A percentile compares a stretch with the other conserved stretches of the same genome.
Conservation (phyloP, 306 rosid species). For the Fagus crenata region DNA sequence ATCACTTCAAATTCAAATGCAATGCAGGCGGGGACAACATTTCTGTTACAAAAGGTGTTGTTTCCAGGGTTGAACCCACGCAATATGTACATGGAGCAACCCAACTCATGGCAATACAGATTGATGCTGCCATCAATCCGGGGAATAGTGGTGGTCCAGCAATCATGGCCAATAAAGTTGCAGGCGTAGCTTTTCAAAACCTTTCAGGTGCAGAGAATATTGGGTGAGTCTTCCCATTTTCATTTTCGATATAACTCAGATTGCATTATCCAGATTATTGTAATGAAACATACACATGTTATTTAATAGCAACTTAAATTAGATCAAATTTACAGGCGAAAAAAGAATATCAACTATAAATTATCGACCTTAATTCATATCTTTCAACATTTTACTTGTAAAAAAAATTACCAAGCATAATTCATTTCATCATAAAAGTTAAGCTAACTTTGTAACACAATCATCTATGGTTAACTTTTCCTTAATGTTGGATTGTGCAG, state of each 20-base stretch:
- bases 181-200: conserved; percentile 94
- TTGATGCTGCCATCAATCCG: conserved; percentile 94
- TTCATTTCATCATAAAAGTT: background rate
- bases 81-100: conserved; percentile 91
- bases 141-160: conserved; percentile 99
- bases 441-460: background rate
- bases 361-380: background rate
- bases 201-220: conserved; percentile 96
- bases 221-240: conserved; percentile 49
- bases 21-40: conserved; percentile 84
- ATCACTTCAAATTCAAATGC: background rate
- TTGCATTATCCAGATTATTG: too few species aligned
- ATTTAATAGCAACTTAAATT: background rate
- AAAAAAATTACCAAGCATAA: background rate
- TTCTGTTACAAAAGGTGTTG: conserved; percentile 90
- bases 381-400: too few species aligned
- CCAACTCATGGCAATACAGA: conserved; percentile 88
- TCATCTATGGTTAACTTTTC: background rate
- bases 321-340: background rate
- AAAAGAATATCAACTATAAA: background rate
- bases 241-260: background rate
- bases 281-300: background rate
- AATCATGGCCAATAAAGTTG: conserved; percentile 78
- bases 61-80: conserved; percentile 90
- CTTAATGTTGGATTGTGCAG: conserved; percentile 55